These are phyloP conservation scores for Yarrowia phangngaensis DNA, from an alignment of 805 yeast species.

Conservation along the genomic window DNA sequence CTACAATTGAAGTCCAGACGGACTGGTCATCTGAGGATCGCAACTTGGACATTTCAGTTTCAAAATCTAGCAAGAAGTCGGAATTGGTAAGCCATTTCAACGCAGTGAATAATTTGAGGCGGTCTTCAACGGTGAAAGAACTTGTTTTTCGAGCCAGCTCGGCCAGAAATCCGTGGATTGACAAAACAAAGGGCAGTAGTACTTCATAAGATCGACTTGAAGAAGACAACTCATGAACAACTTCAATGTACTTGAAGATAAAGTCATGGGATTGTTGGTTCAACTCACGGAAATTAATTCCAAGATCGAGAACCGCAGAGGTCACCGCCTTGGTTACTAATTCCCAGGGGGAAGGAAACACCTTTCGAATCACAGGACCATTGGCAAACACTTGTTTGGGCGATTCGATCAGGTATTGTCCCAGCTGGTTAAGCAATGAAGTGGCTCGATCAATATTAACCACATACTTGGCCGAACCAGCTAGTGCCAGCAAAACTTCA, in stretches of 20 bases:
- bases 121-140: slow-evolving; percentile 16
- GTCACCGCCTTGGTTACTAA: slow-evolving; percentile 41
- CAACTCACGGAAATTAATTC: slow-evolving; percentile 37
- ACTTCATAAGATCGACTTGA: slow-evolving; percentile 26
- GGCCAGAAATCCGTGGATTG: slow-evolving; percentile 39
- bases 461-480: slow-evolving; percentile 44
- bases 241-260: slow-evolving; percentile 27
- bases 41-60: slow-evolving; percentile 29
- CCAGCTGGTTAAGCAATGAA: slow-evolving; percentile 46
- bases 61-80: slow-evolving; percentile 29
- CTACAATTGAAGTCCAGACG: slow-evolving; percentile 29
- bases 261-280: slow-evolving; percentile 30
- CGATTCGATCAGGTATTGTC: slow-evolving; percentile 47
- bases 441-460: slow-evolving; percentile 44
- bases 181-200: slow-evolving; percentile 34
- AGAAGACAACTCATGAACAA: slow-evolving; percentile 4
- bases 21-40: slow-evolving; percentile 26
- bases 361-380: slow-evolving; percentile 32
- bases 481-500: slow-evolving; percentile 56
- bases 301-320: slow-evolving; percentile 38
- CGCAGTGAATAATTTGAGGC: slow-evolving; percentile 21
- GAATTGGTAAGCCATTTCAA: slow-evolving; percentile 28
- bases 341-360: slow-evolving; percentile 46
- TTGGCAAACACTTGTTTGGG: slow-evolving; percentile 45
- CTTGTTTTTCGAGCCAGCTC: slow-evolving; percentile 33